Evolutionary conservation across 2,329 filamentous ascomycete species (phyloP), one percentile per base, ranked within the genome.

Genomic region (Diaporthe amygdali): DNA sequence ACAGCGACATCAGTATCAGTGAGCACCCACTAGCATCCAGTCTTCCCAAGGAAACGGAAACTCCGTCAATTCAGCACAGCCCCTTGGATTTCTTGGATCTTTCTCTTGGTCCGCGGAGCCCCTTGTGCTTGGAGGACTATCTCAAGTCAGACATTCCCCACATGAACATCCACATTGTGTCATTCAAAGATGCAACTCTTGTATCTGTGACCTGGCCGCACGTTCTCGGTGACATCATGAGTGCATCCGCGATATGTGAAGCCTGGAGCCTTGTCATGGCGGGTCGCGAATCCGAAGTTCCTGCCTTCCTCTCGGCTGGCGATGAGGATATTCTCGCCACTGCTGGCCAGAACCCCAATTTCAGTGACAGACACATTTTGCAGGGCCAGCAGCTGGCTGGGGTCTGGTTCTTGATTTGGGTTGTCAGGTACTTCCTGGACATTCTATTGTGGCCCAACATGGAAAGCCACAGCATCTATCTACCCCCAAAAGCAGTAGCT

Each of bases 141-240:
- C 73, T 84, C 0, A 75, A 76, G 30, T 68, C 76, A 2, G 83
- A 86, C 69, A 75, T 71, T 10, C 84, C 84, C 0, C 79, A 83
- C 70, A 74, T 87, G 0, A 80, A 80, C 2, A 76, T 87, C 3
- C 82, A 83, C 64, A 76, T 86, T 39, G 79, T 82, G 0, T 79
- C 81, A 0, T 86, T 87, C 73, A 75, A 74, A 3, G 81, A 87
- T 70, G 78, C 78, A 2, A 87, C 85, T 0, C 74, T 85, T 0
- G 75, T 87, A 2, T 78, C 78, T 0, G 51, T 86, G 0, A 76
- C 78, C 47, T 85, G 79, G 77, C 77, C 80, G 2, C 85, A 87
- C 59, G 79, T 80, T 0, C 71, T 84, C 0, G 78, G 81, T 54
- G 85, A 86, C 73, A 82, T 79, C 2, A 78, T 84, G 71, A 84